Base-by-base conservation (phyloP, 1,284 basidiomycete species). In the Papiliotrema laurentii region DNA sequence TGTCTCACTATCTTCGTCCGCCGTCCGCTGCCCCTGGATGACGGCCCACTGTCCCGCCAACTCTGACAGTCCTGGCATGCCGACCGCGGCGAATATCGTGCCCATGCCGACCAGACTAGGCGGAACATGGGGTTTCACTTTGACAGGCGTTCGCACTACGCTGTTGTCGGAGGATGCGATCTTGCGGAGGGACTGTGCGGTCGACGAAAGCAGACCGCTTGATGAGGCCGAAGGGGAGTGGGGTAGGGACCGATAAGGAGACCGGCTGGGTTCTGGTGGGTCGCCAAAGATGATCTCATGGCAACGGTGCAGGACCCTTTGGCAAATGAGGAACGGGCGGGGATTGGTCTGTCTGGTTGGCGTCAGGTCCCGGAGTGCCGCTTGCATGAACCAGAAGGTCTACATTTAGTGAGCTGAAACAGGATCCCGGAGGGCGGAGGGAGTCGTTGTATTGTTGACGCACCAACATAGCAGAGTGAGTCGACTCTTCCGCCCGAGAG, bases 321-420 rank as follows among this genome's bases (percentile, higher is more conserved):
- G 90, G 75, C 96, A 98, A 56, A 96, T 86, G 50, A 83, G 77
- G 73, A 98, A 97, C 0, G 91, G 87, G 24, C 79, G 81, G 1
- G 91, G 85, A 52, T 84, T 81, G 38, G 74, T 72, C 9, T 83
- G 79, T 35, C 78, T 77, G 13, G 78, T 76, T 4, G 75, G 69
- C 0, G 87, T 81, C n/a, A 96, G 78, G 72, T 97, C 93, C 55
- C 82, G 83, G n/a, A 97, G 78, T 26, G 87, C 83, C 21, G 91
- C 87, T 81, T 97, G 93, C 85, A 97, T 92, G 73, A 92, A 96
- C 91, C 92, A 97, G 44, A 97, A 77, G 0, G 93, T 96, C 92
- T 94, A 65, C 13, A 33, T 33, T 50, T 26, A 41, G 33, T 55
- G 59, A 47, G 61, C 68, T 48, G 34, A 10, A 26, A 34, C 49